These are phyloP conservation scores for Colletotrichum sp. DNA, from an alignment of 2,329 filamentous ascomycete genomes.

Conservation along the genomic window DNA sequence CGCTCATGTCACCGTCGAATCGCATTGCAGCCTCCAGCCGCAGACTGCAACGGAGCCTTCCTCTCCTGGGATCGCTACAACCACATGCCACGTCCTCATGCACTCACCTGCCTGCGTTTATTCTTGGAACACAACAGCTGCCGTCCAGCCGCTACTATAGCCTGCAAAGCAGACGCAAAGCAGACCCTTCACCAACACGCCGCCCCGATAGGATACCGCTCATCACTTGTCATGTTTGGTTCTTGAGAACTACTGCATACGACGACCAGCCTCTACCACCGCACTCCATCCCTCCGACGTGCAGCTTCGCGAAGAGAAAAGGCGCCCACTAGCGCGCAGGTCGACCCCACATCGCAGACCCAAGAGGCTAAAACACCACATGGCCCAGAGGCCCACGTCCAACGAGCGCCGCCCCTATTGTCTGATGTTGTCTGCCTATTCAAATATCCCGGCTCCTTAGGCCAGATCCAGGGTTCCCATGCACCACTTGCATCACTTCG, in stretches of 20 bases:
- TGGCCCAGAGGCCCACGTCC: not conserved
- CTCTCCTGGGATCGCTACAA: constrained; percentile 15
- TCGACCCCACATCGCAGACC: constrained; percentile 13
- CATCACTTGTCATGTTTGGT: not conserved
- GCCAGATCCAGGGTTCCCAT: not conserved
- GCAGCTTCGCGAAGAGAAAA: not conserved
- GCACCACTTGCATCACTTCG: too few relatives aligned
- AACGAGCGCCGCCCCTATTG: not conserved
- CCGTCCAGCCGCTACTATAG: not conserved
- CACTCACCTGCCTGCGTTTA: not conserved
- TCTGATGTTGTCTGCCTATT: not conserved
- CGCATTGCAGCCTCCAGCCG: not conserved
- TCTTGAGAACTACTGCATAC: not conserved
- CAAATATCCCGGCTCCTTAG: not conserved
- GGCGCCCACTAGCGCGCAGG: not conserved
- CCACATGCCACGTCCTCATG: constrained; percentile 17
- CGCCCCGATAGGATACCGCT: not conserved
- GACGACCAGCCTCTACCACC: not conserved
- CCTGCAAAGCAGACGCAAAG: not conserved
- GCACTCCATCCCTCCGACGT: not conserved
- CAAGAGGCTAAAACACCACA: constrained; percentile 18
- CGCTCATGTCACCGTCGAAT: constrained; percentile 7
- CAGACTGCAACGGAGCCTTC: not conserved
- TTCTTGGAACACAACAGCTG: constrained; percentile 7
- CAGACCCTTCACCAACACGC: not conserved